These are phyloP conservation scores for Cryptococcus wingfieldii DNA, from an alignment of 1,284 basidiomycete genomes.

Conservation along the genomic window DNA sequence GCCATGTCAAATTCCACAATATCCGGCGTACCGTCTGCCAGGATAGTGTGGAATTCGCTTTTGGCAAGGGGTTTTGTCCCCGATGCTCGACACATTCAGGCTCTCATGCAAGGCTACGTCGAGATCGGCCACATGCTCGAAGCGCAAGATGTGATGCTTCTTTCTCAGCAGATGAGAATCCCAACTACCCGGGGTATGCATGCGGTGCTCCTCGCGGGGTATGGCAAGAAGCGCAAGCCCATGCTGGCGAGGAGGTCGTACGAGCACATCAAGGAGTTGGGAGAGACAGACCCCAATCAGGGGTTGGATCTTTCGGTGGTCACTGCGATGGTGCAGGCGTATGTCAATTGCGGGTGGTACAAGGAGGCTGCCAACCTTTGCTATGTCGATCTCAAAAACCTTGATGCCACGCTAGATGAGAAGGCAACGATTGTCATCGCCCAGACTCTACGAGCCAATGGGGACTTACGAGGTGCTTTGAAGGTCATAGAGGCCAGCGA, in stretches of 20 bases:
- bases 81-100: conserved; percentile 26
- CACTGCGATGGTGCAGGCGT: conserved; percentile 15
- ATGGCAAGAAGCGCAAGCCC: conserved; percentile 6
- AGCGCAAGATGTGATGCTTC: conserved; percentile 26
- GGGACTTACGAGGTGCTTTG: conserved; percentile 8
- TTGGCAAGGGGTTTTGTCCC: conserved; percentile 36
- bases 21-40: conserved; percentile 17
- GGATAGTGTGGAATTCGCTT: conserved; percentile 32
- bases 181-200: conserved; percentile 22
- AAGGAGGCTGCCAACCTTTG: conserved; percentile 8
- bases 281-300: neutral
- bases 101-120: conserved; percentile 37
- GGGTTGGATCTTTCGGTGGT: conserved; percentile 2
- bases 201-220: conserved; percentile 20
- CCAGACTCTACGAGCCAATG: conserved; percentile 9
- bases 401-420: conserved; percentile 8
- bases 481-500: neutral
- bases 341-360: conserved; percentile 1
- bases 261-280: conserved; percentile 4
- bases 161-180: conserved; percentile 23
- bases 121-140: conserved; percentile 30
- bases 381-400: conserved; percentile 9
- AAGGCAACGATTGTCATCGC: conserved; percentile 8
- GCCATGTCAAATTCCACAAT: conserved; percentile 16
- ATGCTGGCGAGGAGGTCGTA: conserved; percentile 1